Evolutionary conservation across 305 asterid species (phyloP), one percentile per base, ranked within the genome.

Genomic region (Fraxinus velutina): DNA sequence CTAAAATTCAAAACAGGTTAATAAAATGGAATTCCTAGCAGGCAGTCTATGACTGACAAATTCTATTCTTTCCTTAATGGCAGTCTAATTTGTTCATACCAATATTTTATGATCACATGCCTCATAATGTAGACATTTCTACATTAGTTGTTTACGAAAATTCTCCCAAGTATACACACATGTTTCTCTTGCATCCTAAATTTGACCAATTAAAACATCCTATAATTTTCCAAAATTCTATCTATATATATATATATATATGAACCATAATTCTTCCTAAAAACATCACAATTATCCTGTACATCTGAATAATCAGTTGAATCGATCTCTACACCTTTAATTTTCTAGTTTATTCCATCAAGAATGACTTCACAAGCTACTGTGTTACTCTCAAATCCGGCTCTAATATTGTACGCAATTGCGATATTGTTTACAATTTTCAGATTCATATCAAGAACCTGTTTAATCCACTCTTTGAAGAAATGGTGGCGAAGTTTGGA

Each of bases 371-470:
- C 47, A 22, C 4, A 12, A 13, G 66, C 79, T 70, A 27, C 81
- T 86, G 89, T 91, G 97, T 70, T 89, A 76, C 64, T 90, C 36
- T 10, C 81, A 39, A 87, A 82, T 83, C 86, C 85, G 27, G 79
- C 80, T 12, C n/a, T 92, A 73, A 79, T 89, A 29, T 1, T 89
- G 75, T 72, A 86, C 5, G 50, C 87, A 15, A 64, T 89, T 29
- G 36, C 88, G 37, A 34, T 82, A 5, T 62, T 88, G n/a, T 81
- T 76, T 33, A 6, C 89, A 22, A 12, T 83, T 33, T 39, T 89
- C 75, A 88, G 75, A 75, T 84, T 91, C 66, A 75, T 92, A 81
- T 86, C 88, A 29, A 90, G 32, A 82, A 92, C 97, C 6, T 83
- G 93, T 24, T 57, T 93, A 15, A 30, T 88, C 33, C 81, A 85